These are phyloP conservation scores for Wickerhamiella hasegawae DNA, from an alignment of 805 yeast species.

Conservation along the genomic window DNA sequence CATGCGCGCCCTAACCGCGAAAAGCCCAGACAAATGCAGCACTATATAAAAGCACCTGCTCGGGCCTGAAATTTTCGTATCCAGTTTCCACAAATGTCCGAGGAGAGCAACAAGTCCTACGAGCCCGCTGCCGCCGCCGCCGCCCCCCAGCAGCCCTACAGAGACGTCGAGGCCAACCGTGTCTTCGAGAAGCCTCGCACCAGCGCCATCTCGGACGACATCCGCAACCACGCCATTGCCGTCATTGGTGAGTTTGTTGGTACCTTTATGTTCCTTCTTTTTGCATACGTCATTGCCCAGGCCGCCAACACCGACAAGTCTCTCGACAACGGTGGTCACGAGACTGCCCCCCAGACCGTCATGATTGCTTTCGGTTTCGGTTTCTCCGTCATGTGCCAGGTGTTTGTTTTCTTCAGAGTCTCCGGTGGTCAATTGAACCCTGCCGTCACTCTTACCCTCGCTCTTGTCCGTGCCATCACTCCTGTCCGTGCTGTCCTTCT, in stretches of 20 bases:
- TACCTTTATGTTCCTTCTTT: conserved; percentile 69
- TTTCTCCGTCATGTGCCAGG: conserved; percentile 63
- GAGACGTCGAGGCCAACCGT: no score
- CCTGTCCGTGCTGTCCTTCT: conserved; percentile 54
- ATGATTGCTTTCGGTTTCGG: conserved; percentile 84
- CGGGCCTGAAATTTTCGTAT: no score
- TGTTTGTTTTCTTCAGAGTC: conserved; percentile 51
- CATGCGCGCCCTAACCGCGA: no score
- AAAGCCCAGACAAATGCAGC: no score
- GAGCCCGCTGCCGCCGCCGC: no score
- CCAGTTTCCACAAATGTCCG: no score
- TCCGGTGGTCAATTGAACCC: conserved; percentile 89
- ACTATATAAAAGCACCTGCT: no score
- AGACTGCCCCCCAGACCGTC: conserved; percentile 43
- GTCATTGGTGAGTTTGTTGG: conserved; percentile 52
- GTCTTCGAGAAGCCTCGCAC: no score
- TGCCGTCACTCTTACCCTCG: conserved; percentile 62
- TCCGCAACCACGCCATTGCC: conserved; percentile 1
- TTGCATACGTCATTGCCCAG: conserved; percentile 70
- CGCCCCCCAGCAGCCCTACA: no score
- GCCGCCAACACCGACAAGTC: conserved; percentile 45
- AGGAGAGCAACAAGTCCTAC: no score
- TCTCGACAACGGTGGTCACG: conserved; percentile 34
- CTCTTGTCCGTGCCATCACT: conserved; percentile 56
- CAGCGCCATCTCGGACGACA: no score